phyloP scores from a whole-genome alignment of 2,329 filamentous ascomycete species.

The Elsinoe fawcettii region DNA sequence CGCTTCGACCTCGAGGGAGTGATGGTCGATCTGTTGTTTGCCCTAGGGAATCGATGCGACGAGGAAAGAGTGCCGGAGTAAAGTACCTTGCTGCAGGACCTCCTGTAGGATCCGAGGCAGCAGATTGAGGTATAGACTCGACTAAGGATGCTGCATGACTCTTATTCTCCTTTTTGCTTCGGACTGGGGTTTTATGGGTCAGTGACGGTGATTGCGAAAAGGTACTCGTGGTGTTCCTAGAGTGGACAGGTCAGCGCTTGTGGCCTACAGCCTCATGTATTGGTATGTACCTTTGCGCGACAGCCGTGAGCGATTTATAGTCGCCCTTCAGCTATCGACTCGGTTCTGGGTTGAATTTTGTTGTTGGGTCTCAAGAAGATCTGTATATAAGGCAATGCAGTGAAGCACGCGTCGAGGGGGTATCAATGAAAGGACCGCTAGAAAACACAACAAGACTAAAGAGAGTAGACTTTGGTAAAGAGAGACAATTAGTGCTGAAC shows the following conservation, averaged over 20 bases:
- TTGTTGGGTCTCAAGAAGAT: background rate
- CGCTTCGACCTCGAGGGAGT: background rate
- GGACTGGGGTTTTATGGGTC: constrained; percentile 5
- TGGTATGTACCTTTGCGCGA: background rate
- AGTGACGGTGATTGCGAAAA: constrained; percentile 4
- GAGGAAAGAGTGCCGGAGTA: constrained; percentile 12
- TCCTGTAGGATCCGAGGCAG: background rate
- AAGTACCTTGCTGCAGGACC: constrained; percentile 10
- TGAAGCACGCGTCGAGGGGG: constrained; percentile 11
- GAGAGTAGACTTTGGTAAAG: constrained; percentile 6
- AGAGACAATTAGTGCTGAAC: constrained; percentile 11
- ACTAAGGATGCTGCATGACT: constrained; percentile 2
- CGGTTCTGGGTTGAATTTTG: background rate
- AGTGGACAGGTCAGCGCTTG: background rate
- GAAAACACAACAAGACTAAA: background rate
- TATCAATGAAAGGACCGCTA: constrained; percentile 11
- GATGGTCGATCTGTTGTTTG: background rate
- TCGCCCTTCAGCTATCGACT: constrained; percentile 18
- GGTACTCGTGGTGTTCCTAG: constrained; percentile 7
- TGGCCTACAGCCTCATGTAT: background rate
- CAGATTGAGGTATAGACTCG: background rate
- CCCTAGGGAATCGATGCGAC: constrained; percentile 11
- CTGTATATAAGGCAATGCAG: background rate
- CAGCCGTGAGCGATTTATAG: constrained; percentile 16
- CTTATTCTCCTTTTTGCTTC: constrained; percentile 6